These are phyloP conservation scores for Sphagnum magellanicum DNA, from an alignment of 228 moss, liverwort and hornwort genomes.

Conservation along the genomic window DNA sequence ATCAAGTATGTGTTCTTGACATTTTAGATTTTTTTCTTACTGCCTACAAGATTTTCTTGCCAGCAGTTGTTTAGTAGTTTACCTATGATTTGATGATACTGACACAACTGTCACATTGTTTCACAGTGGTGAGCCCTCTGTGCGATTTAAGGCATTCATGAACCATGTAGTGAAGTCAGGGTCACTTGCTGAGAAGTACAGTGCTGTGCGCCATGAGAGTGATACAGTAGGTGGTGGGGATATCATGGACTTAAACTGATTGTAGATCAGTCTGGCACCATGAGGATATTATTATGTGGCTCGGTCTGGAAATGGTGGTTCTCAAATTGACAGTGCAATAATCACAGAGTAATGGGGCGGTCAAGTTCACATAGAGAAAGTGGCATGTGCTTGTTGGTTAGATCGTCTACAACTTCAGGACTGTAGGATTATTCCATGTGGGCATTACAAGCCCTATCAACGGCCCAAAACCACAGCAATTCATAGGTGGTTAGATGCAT, in stretches of 20 bases:
- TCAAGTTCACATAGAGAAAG: neutral
- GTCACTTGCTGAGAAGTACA: constrained; percentile 92
- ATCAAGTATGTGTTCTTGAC: constrained; percentile 55
- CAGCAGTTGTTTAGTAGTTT: neutral
- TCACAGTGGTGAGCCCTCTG: constrained; percentile 92
- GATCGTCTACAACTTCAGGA: constrained; percentile 15
- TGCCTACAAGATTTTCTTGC: neutral
- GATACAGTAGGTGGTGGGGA: constrained; percentile 89
- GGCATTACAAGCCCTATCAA: constrained; percentile 10
- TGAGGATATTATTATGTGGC: constrained; percentile 7
- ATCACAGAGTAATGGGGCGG: too few species aligned
- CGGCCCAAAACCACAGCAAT: constrained; percentile 19
- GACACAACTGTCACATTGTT: constrained; percentile 1
- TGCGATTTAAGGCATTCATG: constrained; percentile 96
- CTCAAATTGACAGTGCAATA: constrained; percentile 2
- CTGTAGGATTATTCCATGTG: constrained; percentile 18
- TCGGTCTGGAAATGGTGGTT: constrained; percentile 7
- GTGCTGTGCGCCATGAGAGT: constrained; percentile 98
- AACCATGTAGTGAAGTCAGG: constrained; percentile 95
- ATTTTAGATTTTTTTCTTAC: neutral
- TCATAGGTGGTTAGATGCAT: constrained; percentile 24
- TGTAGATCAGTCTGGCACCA: constrained; percentile 2
- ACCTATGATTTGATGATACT: neutral
- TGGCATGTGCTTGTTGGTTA: constrained; percentile 1
- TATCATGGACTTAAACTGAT: constrained; percentile 87